Conservation (phyloP, 1,284 basidiomycete species). For the Malassezia arunalokei region DNA sequence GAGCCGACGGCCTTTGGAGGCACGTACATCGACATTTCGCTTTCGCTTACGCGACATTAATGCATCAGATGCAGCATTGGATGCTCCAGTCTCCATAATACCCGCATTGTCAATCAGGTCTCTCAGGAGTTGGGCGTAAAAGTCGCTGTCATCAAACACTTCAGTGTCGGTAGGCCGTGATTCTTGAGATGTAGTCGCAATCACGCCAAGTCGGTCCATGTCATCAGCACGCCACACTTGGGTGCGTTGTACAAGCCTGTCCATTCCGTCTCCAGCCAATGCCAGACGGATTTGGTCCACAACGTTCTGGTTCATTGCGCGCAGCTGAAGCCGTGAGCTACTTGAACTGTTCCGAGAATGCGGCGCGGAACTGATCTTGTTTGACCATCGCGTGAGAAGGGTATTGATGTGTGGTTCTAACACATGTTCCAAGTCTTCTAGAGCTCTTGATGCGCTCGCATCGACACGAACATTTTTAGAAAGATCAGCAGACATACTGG, state of each 20-base stretch:
- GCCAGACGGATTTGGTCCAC: slow-evolving; percentile 30
- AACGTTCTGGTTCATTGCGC: slow-evolving; percentile 31
- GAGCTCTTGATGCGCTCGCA: slow-evolving; percentile 14
- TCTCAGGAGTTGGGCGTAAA: slow-evolving; percentile 36
- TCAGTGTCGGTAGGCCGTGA: slow-evolving; percentile 16
- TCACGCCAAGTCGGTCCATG: slow-evolving; percentile 1
- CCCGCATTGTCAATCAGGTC: slow-evolving; percentile 37
- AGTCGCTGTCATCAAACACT: slow-evolving; percentile 43
- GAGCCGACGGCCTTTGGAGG: slow-evolving; percentile 38
- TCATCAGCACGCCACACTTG: slow-evolving; percentile 25
- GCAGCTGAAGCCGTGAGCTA: slow-evolving; percentile 14
- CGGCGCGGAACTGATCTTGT: slow-evolving; percentile 24
- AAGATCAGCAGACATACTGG: not conserved
- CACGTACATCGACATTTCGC: slow-evolving; percentile 30
- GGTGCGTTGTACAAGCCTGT: slow-evolving; percentile 31
- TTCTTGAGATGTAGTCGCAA: not conserved
- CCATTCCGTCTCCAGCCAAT: slow-evolving; percentile 27
- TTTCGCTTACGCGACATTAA: slow-evolving; percentile 22
- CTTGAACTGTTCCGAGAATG: slow-evolving; percentile 16
- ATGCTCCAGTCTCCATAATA: slow-evolving; percentile 9
- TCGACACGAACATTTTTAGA: not conserved
- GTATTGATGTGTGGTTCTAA: slow-evolving; percentile 14
- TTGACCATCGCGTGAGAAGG: slow-evolving; percentile 30
- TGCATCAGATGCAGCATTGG: slow-evolving; percentile 16
- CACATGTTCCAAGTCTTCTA: slow-evolving; percentile 15